Conservation (phyloP, 2,329 filamentous ascomycete species). For the Teratosphaeria pseudoeucalypti region DNA sequence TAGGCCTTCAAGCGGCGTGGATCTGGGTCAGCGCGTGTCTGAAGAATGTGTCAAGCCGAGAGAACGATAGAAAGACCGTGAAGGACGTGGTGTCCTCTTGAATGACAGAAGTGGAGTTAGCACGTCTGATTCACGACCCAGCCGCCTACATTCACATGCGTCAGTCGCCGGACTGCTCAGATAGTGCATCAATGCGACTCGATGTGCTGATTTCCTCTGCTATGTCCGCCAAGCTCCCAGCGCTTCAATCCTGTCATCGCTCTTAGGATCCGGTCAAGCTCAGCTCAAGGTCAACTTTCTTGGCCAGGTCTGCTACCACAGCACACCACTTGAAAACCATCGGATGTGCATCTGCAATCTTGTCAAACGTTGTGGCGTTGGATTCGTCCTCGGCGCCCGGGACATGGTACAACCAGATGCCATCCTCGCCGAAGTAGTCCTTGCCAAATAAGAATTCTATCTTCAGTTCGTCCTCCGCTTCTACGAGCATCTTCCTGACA, state of each 20-base stretch:
- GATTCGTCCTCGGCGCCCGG: constrained; percentile 25
- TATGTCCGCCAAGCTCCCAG: background rate
- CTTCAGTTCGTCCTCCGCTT: constrained; percentile 31
- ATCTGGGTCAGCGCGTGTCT: background rate
- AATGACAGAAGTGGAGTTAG: background rate
- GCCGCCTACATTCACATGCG: background rate
- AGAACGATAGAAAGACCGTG: background rate
- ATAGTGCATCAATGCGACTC: background rate
- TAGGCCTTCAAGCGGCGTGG: background rate
- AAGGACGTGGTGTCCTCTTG: background rate
- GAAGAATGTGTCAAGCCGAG: background rate
- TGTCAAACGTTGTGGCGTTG: constrained; percentile 44
- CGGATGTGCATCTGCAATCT: constrained; percentile 59
- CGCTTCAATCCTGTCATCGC: background rate
- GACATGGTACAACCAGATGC: constrained; percentile 56
- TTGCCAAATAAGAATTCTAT: constrained; percentile 53
- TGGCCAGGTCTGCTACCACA: constrained; percentile 7
- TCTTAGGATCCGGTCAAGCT: background rate
- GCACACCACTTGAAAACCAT: constrained; percentile 52
- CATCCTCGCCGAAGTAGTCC: constrained; percentile 59
- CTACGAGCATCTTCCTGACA: constrained; percentile 8
- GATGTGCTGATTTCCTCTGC: background rate
- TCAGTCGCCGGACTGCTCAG: background rate
- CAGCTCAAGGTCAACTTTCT: constrained; percentile 7
- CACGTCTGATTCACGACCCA: background rate